These are phyloP conservation scores for Fusarium odoratissimum DNA, from an alignment of 2,329 filamentous ascomycete genomes.

Conservation along the genomic window DNA sequence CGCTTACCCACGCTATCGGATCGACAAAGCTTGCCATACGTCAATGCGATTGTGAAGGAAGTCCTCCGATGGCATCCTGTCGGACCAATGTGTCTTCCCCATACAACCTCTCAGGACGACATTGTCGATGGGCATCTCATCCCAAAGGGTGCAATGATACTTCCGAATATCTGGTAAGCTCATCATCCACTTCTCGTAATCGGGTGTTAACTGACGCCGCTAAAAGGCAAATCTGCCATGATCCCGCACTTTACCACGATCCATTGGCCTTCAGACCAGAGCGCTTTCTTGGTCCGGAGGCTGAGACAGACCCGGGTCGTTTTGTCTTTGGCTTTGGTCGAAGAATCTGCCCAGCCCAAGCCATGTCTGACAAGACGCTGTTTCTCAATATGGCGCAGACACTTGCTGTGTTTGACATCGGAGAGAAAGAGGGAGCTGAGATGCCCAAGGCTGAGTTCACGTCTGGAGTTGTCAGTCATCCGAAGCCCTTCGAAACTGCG, in stretches of 20 bases:
- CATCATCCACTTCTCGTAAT: no score
- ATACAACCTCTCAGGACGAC: conserved; percentile 49
- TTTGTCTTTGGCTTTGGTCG: conserved; percentile 51
- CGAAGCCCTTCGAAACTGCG: conserved; percentile 6
- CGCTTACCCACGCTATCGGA: conserved; percentile 41
- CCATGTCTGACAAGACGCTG: conserved; percentile 44
- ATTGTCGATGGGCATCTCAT: conserved; percentile 30
- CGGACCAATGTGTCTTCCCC: conserved; percentile 51
- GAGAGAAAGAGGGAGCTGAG: neutral
- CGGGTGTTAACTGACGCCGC: neutral
- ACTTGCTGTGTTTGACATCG: conserved; percentile 59
- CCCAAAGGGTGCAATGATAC: conserved; percentile 36
- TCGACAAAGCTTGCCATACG: conserved; percentile 40
- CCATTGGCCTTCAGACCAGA: conserved; percentile 28
- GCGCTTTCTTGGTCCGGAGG: conserved; percentile 12
- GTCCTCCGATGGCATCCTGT: conserved; percentile 45
- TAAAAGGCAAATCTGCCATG: conserved; percentile 30
- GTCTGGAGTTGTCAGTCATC: conserved; percentile 31
- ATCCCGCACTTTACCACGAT: conserved; percentile 18
- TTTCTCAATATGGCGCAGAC: conserved; percentile 54
- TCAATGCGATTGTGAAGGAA: conserved; percentile 47
- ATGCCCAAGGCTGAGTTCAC: conserved; percentile 7
- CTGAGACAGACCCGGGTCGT: conserved; percentile 42
- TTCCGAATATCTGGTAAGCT: conserved; percentile 31
- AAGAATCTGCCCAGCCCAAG: conserved; percentile 48